Percentiles rank a stretch among this genome's conserved stretches.
Conservation (phyloP, 306 rosid genomes). For the Ochetophila trinervis region DNA sequence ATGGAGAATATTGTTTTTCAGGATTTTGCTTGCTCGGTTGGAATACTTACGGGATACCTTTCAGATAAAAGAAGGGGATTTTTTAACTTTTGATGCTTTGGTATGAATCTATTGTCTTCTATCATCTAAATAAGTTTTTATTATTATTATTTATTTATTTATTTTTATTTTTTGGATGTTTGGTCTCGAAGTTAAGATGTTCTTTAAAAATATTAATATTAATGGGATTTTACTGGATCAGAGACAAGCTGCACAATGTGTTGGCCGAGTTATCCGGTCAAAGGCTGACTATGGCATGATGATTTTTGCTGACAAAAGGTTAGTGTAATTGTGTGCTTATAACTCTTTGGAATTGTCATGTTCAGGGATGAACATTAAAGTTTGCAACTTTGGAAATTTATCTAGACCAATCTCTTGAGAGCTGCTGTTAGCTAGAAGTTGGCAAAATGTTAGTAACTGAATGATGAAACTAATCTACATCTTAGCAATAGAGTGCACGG, state of each 20-base stretch:
- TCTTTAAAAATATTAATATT: constrained; percentile 12
- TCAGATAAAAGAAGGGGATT: constrained; percentile 95
- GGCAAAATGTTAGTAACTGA: no score
- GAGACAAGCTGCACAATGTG: constrained; percentile 99
- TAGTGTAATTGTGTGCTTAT: constrained; percentile 9
- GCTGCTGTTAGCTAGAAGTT: no score
- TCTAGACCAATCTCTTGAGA: no score
- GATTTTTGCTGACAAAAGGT: constrained; percentile 99
- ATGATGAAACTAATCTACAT: no score
- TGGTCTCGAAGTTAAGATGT: constrained; percentile 3
- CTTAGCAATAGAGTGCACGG: neutral
- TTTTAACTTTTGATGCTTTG: constrained; percentile 93
- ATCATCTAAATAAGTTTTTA: constrained; percentile 6
- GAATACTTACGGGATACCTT: constrained; percentile 83
- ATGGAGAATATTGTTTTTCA: constrained; percentile 30
- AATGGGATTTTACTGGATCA: constrained; percentile 28
- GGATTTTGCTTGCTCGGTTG: constrained; percentile 85
- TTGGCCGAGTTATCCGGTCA: constrained; percentile 91
- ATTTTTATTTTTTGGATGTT: constrained; percentile 14
- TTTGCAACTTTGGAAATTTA: neutral
- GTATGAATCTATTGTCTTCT: constrained; percentile 35
- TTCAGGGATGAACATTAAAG: neutral
- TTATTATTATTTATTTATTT: no score
- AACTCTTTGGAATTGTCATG: constrained; percentile 1
- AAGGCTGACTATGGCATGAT: constrained; percentile 99